Evolutionary conservation across 2,329 filamentous ascomycete genomes (phyloP), one percentile per base, ranked within the genome.

Genomic region (Davidsoniella eucalypti): DNA sequence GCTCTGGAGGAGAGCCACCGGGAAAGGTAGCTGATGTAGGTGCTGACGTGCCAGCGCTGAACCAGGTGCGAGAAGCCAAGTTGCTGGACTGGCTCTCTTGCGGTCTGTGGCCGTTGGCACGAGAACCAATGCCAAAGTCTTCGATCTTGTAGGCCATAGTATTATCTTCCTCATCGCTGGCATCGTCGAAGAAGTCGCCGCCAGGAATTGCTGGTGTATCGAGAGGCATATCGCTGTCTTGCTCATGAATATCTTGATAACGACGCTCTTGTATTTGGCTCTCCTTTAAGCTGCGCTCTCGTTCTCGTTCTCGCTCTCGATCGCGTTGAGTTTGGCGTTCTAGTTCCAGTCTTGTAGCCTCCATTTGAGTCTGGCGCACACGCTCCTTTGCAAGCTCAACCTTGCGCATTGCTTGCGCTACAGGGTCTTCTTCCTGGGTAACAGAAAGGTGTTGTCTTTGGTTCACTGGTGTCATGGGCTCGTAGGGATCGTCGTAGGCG

Each of bases 401-500:
- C 57, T 78, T 82, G 39, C 75, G 71, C 57, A 80, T 67, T 2
- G 77, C 75, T 5, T 46, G 45, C 18, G 49, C 43, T 3, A 54
- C 49, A 18, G 70, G 64, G 26, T 73, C 64, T 12, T 68, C 62
- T n/a, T 60, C 64, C 2, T 61, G 59, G 38, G 65, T 64, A 44
- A 68, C 62, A 36, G 65, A 59, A 21, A 63, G 60, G 43, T 65
- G 60, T 51, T 56, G n/a, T 70, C 64, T 21, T 68, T 44, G 38
- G 16, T 43, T 43, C 10, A 53, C 66, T 5, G 71, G 64, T 16
- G 72, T 71, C 62, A 75, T 78, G 3, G 84, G 84, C 60, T 94
- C 87, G 55, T 87, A 84, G 0, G 85, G 85, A 55, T 95, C 87
- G 61, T 94, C 84, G 62, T 96, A 98, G 4, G 90, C 92, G 47